A percentile compares a stretch with the other conserved stretches of the same genome.
phyloP scores from a whole-genome alignment of 2,329 filamentous ascomycete genomes.

The Teratosphaeria viscida region DNA sequence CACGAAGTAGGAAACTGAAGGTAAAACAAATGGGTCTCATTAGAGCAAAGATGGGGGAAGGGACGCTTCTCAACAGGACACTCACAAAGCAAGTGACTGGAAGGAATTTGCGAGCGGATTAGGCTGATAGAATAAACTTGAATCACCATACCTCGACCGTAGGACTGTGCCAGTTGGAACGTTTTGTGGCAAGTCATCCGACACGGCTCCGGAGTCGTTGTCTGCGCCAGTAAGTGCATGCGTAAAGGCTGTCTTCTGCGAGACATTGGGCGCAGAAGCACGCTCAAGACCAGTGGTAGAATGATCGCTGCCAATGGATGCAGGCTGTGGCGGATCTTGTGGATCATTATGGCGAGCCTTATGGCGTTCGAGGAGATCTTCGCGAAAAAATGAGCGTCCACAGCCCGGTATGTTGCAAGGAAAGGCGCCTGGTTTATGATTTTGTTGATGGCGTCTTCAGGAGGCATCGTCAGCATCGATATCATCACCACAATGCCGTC shows the following conservation, averaged over 20 bases:
- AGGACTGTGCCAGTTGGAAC: conserved; percentile 1
- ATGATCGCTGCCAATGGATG: conserved; percentile 13
- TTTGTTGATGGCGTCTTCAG: conserved; percentile 36
- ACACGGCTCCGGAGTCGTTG: background rate
- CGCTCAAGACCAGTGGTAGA: conserved; percentile 8
- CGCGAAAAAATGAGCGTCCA: conserved; percentile 33
- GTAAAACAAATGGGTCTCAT: background rate
- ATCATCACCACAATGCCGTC: background rate
- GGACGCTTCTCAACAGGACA: background rate
- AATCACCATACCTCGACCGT: conserved; percentile 10
- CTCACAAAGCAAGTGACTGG: conserved; percentile 9
- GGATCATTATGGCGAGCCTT: conserved; percentile 30
- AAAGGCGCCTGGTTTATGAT: conserved; percentile 33
- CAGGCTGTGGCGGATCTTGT: conserved; percentile 11
- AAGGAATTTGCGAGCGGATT: conserved; percentile 4
- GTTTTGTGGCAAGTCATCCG: conserved; percentile 2
- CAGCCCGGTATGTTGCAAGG: conserved; percentile 32
- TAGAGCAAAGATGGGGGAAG: background rate
- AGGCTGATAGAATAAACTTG: conserved; percentile 6
- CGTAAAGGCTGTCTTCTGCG: background rate
- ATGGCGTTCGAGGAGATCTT: conserved; percentile 36
- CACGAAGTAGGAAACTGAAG: background rate
- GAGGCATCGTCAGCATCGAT: background rate
- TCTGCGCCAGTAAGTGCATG: background rate
- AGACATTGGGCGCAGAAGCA: background rate